A percentile compares a stretch with the other conserved stretches of the same genome.
These are phyloP conservation scores for Hypoxylon fragiforme DNA, from an alignment of 495 filamentous ascomycete genomes.

Conservation along the genomic window DNA sequence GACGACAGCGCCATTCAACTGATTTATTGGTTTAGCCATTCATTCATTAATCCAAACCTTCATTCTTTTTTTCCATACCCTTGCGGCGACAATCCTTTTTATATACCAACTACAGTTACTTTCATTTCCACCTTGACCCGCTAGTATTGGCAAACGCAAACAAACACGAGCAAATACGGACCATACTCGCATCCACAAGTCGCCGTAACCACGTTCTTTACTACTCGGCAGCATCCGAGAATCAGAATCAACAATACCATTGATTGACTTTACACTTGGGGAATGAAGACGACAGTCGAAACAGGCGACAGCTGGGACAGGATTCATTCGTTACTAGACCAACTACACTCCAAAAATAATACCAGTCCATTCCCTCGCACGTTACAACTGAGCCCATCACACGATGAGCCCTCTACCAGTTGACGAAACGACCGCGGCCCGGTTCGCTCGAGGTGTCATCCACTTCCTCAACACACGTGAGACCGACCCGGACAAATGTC, in stretches of 20 bases:
- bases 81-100: too few relatives aligned
- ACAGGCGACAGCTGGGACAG: constrained; percentile 7
- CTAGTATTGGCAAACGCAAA: too few relatives aligned
- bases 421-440: constrained; percentile 12
- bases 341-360: not conserved
- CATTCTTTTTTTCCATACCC: too few relatives aligned
- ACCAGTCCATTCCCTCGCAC: not conserved
- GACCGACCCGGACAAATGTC: constrained; percentile 24
- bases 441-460: constrained; percentile 21
- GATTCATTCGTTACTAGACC: constrained; percentile 1
- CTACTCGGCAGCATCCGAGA: constrained; percentile 13
- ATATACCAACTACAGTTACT: constrained; percentile 14
- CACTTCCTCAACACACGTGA: constrained; percentile 18
- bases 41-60: constrained; percentile 1
- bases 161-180: too few relatives aligned
- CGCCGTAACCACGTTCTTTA: too few relatives aligned
- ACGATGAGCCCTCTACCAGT: constrained; percentile 25
- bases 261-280: too few relatives aligned
- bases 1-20: not conserved
- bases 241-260: not conserved
- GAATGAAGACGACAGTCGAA: constrained; percentile 17
- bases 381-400: not conserved
- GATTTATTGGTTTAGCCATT: constrained; percentile 7
- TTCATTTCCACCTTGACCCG: too few relatives aligned
- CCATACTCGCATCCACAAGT: not conserved